These are phyloP conservation scores for Mrakia gelida DNA, from an alignment of 768 basidiomycete genomes.

Conservation along the genomic window DNA sequence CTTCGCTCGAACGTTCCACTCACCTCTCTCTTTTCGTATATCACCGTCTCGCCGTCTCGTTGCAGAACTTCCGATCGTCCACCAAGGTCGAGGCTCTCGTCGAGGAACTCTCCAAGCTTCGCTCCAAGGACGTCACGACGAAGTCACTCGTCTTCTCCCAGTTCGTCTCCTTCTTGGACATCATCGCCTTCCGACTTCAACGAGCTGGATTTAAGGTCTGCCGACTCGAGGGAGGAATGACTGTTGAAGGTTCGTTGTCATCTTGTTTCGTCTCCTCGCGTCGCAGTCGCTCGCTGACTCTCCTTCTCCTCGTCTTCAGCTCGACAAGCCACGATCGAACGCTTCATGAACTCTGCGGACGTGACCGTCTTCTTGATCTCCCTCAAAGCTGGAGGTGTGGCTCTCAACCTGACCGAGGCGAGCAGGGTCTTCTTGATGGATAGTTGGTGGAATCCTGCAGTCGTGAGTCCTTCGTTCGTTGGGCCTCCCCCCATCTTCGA, in stretches of 20 bases:
- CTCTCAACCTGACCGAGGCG: constrained; percentile 31
- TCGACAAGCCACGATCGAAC: constrained; percentile 23
- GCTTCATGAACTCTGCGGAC: constrained; percentile 75
- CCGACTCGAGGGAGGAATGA: constrained; percentile 93
- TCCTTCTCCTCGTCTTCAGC: not conserved
- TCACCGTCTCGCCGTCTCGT: too few relatives aligned
- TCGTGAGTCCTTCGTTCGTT: constrained; percentile 45
- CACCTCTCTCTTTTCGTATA: too few relatives aligned
- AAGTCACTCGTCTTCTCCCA: constrained; percentile 97
- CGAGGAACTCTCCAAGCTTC: constrained; percentile 83
- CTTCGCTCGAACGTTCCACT: not conserved
- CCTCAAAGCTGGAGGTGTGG: constrained; percentile 49
- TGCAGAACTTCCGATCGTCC: constrained; percentile 78
- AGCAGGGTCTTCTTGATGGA: constrained; percentile 31
- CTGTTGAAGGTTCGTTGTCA: constrained; percentile 85
- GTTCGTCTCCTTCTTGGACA: constrained; percentile 70
- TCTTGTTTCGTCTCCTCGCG: constrained; percentile 71
- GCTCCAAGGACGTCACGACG: constrained; percentile 78
- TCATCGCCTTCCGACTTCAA: constrained; percentile 88
- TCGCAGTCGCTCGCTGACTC: constrained; percentile 53
- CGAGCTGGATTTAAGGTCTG: constrained; percentile 80
- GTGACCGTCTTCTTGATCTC: constrained; percentile 94
- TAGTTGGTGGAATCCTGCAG: constrained; percentile 83
- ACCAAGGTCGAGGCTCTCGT: constrained; percentile 94
- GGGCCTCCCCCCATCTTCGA: not conserved